Percentiles rank a stretch among this genome's conserved stretches.
These are phyloP conservation scores for Blastocystis sp. DNA, from an alignment of 352 stramenopile species.

Conservation along the genomic window DNA sequence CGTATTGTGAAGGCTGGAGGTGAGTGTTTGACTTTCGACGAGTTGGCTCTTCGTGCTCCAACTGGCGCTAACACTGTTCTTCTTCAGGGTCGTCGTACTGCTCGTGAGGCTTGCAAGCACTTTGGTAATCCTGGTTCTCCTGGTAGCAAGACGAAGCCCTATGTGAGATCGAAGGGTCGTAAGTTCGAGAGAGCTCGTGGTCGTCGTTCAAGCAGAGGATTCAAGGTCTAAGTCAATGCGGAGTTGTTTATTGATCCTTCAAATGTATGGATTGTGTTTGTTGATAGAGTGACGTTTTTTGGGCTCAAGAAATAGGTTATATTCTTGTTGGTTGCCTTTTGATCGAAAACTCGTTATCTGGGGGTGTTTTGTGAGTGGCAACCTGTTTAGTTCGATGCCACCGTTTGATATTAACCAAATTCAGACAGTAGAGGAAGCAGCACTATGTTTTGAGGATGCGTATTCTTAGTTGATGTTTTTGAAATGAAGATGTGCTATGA, in stretches of 20 bases:
- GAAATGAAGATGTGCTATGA: constrained; percentile 20
- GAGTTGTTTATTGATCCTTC: constrained; percentile 57
- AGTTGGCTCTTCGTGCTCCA: too few relatives aligned
- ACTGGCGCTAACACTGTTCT: too few relatives aligned
- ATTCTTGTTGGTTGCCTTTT: too few relatives aligned
- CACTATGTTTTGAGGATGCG: constrained; percentile 38
- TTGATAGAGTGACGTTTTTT: too few relatives aligned
- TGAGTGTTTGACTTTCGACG: too few relatives aligned
- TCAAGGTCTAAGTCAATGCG: constrained; percentile 44
- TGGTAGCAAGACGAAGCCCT: too few relatives aligned
- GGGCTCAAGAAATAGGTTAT: too few relatives aligned
- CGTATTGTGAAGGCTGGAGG: too few relatives aligned
- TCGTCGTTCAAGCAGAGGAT: constrained; percentile 7
- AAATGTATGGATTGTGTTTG: constrained; percentile 55
- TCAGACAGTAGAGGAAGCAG: constrained; percentile 18
- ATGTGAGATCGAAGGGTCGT: too few relatives aligned
- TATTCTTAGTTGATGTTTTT: background rate
- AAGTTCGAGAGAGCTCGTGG: constrained; percentile 57
- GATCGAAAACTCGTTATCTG: background rate
- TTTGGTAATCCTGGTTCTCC: too few relatives aligned
- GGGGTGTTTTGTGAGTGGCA: background rate
- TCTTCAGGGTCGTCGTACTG: too few relatives aligned
- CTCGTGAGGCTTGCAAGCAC: too few relatives aligned
- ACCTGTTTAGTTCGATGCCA: background rate
- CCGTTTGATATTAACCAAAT: constrained; percentile 27